Evolutionary conservation across 2,329 filamentous ascomycete species (phyloP).

Genomic region (Didymella pomorum): DNA sequence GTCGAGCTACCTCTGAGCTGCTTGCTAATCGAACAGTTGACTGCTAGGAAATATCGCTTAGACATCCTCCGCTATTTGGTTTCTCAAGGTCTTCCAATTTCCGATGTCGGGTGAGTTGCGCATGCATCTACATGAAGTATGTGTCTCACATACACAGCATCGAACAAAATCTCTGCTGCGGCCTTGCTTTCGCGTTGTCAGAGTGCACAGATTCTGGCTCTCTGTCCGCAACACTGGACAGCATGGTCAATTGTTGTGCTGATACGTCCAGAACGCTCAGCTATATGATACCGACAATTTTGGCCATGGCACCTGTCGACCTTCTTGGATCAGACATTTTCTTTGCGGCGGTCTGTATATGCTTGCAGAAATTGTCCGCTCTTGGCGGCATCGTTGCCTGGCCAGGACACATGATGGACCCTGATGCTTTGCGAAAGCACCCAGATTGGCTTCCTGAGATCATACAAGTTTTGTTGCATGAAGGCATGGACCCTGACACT

Average conservation of each 20-base stretch:
- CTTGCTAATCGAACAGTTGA: background rate
- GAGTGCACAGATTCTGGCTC: background rate
- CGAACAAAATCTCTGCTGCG: background rate
- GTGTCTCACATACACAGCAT: background rate
- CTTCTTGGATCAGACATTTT: background rate
- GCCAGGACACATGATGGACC: background rate
- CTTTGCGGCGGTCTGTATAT: background rate
- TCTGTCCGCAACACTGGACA: background rate
- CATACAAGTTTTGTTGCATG: background rate
- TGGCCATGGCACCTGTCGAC: background rate
- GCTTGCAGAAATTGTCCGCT: background rate
- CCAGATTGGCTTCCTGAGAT: background rate
- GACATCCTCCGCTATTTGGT: background rate
- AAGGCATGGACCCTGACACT: background rate
- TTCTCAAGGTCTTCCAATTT: background rate
- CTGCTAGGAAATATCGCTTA: background rate
- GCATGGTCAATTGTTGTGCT: background rate
- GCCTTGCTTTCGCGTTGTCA: fast-evolving
- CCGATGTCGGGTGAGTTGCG: background rate
- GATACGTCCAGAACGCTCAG: background rate
- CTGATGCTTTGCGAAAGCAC: background rate
- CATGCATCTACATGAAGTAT: fast-evolving
- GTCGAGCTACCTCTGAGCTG: background rate
- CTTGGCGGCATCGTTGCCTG: background rate
- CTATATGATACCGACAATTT: background rate